These are phyloP conservation scores for Exophiala spinifera DNA, from an alignment of 2,329 filamentous ascomycete species.

Conservation along the genomic window DNA sequence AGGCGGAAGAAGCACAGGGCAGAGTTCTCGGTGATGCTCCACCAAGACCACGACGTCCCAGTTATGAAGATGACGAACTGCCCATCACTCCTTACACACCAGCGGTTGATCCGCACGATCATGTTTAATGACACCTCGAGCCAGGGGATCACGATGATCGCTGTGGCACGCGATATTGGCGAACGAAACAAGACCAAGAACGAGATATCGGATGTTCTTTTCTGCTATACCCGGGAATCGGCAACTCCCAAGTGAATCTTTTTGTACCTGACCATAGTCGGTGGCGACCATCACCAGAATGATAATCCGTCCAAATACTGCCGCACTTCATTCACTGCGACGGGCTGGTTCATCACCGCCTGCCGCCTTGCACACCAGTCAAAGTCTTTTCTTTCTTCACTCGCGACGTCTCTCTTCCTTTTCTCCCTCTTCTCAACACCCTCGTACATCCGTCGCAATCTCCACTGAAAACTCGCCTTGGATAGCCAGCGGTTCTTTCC, in stretches of 20 bases:
- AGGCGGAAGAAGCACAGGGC: constrained; percentile 20
- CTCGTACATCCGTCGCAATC: not conserved
- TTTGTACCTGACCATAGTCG: not conserved
- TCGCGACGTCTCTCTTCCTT: not conserved
- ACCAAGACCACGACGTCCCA: constrained; percentile 34
- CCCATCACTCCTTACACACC: constrained; percentile 38
- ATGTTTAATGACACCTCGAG: constrained; percentile 40
- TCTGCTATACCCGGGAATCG: constrained; percentile 10
- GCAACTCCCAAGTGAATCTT: not conserved
- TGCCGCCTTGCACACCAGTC: not conserved
- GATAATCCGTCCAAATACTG: constrained; percentile 1
- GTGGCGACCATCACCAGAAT: constrained; percentile 5
- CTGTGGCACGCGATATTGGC: not conserved
- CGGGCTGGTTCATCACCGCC: not conserved
- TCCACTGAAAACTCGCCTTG: not conserved
- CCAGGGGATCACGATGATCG: constrained; percentile 2
- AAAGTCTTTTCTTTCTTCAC: not conserved
- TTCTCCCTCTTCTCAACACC: not conserved
- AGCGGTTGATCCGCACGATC: constrained; percentile 48
- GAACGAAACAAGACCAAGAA: constrained; percentile 5
- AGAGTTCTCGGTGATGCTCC: constrained; percentile 10
- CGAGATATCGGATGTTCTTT: not conserved
- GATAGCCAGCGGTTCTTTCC: constrained; percentile 7
- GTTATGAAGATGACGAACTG: constrained; percentile 46
- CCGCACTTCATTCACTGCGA: not conserved